Evolutionary conservation across 495 filamentous ascomycete genomes (phyloP), one percentile per base, ranked within the genome.

Genomic region (Aspergillus carlsbadensis): DNA sequence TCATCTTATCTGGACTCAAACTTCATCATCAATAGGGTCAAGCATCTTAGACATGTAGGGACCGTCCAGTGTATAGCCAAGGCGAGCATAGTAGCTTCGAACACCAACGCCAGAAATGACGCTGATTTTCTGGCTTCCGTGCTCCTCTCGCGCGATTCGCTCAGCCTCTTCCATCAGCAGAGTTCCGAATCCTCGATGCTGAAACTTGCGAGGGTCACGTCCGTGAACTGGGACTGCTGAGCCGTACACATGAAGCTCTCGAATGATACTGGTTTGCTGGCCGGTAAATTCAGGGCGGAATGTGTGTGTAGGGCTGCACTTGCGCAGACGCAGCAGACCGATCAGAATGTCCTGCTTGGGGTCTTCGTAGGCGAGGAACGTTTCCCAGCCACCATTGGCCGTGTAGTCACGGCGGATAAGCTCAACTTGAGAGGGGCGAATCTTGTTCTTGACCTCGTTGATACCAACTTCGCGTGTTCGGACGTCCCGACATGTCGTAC

Each of bases 401-500:
- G 84, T 79, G 68, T 98, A 98, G 76, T 98, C 94, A 41, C 94
- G 84, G 24, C 94, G 88, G n/a, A 98, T 86, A 34, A 98, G 86
- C 78, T 98, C 94, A 53, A 98, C 89, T 72, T 98, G 94, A 56
- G 90, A 92, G 0, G 94, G 94, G 7, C 94, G 84, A 61, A 98
- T 96, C 78, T 96, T 97, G 76, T 98, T 84, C 73, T 98, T 98
- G 56, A 98, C 92, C 72, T 98, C 94, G 68, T 98, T 97, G 74
- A 98, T 90, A 45, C 94, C 94, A 51, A 98, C 94, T 75, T 98
- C 94, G 44, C 94, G 86, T 2, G 94, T 98, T 13, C 94, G 88
- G n/a, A 98, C 95, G 63, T 98, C 94, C 54, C 94, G 91, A 68
- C 94, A 98, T 5, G 90, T 91, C 1, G 94, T 98, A 20, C 94